Evolutionary conservation across 768 basidiomycete species (phyloP).

Genomic region (Xanthoconium stramineum): DNA sequence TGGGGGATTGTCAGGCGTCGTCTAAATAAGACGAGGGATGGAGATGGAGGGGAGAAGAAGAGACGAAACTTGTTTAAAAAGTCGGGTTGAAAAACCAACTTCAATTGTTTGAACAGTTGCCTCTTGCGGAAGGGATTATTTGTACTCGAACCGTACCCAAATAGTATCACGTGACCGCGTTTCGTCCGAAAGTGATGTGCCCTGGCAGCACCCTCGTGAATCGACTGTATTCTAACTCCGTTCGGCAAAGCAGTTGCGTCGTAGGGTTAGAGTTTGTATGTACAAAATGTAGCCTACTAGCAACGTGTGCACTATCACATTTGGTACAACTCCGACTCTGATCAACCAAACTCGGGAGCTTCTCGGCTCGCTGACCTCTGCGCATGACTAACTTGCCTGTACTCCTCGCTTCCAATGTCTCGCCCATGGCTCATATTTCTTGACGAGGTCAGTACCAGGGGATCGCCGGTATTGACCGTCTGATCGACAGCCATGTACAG

Average conservation of each 20-base stretch:
- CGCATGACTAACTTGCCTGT: too few species aligned
- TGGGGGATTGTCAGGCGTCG: conserved; percentile 4
- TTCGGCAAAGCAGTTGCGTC: too few species aligned
- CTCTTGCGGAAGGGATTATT: conserved; percentile 24
- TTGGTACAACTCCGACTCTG: too few species aligned
- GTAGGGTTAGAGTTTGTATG: too few species aligned
- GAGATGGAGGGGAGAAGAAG: conserved; percentile 15
- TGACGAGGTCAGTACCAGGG: conserved; percentile 26
- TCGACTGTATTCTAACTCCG: too few species aligned
- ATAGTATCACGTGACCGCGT: conserved; percentile 32
- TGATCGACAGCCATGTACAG: conserved; percentile 34
- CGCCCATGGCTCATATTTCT: conserved; percentile 31
- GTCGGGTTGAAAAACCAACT: conserved; percentile 29
- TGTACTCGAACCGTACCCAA: conserved; percentile 29
- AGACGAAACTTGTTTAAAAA: conserved; percentile 12
- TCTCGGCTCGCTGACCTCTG: too few species aligned
- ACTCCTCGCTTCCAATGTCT: background rate
- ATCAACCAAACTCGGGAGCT: too few species aligned
- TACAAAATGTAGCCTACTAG: too few species aligned
- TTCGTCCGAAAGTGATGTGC: conserved; percentile 23
- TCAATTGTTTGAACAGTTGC: conserved; percentile 25
- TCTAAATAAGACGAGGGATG: conserved; percentile 16
- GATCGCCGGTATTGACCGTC: background rate
- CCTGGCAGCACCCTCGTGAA: too few species aligned
- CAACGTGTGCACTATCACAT: too few species aligned